Evolutionary conservation across 768 basidiomycete genomes (phyloP).

Genomic region (Boletus insuetus): DNA sequence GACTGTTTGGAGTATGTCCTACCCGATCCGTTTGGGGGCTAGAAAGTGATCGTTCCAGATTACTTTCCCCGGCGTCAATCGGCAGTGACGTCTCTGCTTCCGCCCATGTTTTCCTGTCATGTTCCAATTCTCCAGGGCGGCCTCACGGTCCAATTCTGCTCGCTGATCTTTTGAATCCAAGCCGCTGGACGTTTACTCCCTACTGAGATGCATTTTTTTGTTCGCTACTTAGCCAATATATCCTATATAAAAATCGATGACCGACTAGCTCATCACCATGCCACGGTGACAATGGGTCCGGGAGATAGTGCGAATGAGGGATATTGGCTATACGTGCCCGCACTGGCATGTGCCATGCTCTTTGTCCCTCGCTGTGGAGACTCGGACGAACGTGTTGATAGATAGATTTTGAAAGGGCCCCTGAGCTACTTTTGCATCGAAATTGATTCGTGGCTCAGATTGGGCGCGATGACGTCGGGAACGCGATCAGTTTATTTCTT

Average conservation of each 20-base stretch:
- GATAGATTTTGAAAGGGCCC: neutral
- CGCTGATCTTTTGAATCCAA: neutral
- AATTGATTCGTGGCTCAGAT: neutral
- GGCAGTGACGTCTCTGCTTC: too few relatives aligned
- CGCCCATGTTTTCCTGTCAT: neutral
- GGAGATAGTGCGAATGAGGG: conserved; percentile 5
- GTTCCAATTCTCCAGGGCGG: too few relatives aligned
- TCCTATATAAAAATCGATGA: neutral
- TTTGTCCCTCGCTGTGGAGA: neutral
- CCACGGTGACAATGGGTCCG: conserved; percentile 16
- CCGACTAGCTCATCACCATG: neutral
- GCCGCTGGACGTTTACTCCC: neutral
- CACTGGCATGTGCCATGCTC: neutral
- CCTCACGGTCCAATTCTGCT: too few relatives aligned
- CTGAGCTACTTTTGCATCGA: neutral
- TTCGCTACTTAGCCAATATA: neutral
- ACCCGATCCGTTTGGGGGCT: neutral
- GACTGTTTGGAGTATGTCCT: neutral
- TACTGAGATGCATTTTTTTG: too few relatives aligned
- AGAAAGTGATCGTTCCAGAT: too few relatives aligned
- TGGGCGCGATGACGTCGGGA: neutral
- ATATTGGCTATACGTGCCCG: conserved; percentile 20
- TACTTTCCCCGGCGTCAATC: neutral
- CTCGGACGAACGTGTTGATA: neutral
- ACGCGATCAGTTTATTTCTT: neutral